These are phyloP conservation scores for Saccharomycopsis synnaedendra DNA, from an alignment of 805 yeast species.

Conservation along the genomic window DNA sequence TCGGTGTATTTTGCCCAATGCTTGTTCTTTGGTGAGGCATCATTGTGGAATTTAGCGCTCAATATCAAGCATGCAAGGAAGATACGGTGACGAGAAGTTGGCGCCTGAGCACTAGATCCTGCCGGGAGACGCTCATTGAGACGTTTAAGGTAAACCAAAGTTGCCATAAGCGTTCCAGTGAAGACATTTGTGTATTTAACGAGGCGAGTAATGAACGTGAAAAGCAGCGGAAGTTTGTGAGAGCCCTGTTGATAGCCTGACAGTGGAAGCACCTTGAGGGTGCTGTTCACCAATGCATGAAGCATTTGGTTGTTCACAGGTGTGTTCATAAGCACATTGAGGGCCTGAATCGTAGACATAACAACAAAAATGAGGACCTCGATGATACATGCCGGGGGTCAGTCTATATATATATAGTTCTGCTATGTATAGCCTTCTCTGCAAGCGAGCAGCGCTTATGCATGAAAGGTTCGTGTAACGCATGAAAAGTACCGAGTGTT, in stretches of 20 bases:
- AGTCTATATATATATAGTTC: no score
- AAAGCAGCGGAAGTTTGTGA: constrained; percentile 33
- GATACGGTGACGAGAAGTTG: constrained; percentile 84
- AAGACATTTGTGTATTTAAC: constrained; percentile 82
- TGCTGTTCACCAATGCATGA: constrained; percentile 13
- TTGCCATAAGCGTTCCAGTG: constrained; percentile 90
- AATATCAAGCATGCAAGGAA: constrained; percentile 81
- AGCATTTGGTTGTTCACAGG: constrained; percentile 16
- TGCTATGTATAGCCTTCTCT: no score
- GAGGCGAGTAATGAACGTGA: constrained; percentile 57
- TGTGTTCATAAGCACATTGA: constrained; percentile 8
- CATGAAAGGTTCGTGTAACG: no score
- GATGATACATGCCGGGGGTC: no score
- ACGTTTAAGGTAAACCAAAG: constrained; percentile 72
- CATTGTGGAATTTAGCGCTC: constrained; percentile 89
- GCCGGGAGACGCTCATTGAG: constrained; percentile 71
- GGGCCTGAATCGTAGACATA: constrained; percentile 16
- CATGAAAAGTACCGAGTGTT: no score
- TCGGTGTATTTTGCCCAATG: constrained; percentile 94
- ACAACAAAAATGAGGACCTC: background rate
- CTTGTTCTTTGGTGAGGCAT: constrained; percentile 87
- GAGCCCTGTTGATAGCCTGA: constrained; percentile 2
- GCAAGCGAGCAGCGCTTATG: no score
- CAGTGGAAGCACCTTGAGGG: constrained; percentile 21
- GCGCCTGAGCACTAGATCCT: constrained; percentile 79